These are phyloP conservation scores for Syzygium aromaticum DNA, from an alignment of 345 rosid species.

Conservation along the genomic window DNA sequence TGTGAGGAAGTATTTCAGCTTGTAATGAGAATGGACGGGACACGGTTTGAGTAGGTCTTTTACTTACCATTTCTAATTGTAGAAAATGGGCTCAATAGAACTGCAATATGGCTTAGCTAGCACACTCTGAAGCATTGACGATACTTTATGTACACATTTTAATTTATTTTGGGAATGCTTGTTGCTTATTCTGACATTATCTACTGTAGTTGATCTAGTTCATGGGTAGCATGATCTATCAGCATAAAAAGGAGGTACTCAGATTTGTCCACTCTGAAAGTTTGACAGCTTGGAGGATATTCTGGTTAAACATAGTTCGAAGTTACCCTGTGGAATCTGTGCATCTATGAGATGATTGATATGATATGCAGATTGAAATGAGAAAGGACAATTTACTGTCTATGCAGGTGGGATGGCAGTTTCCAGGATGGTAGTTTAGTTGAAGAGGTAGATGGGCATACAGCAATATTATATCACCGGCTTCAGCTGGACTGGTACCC, in stretches of 20 bases:
- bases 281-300: background rate
- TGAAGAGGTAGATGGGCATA: constrained; percentile 99
- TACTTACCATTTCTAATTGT: constrained; percentile 14
- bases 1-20: constrained; percentile 98
- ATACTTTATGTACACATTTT: background rate
- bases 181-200: background rate
- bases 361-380: background rate
- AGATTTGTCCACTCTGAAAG: background rate
- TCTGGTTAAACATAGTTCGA: background rate
- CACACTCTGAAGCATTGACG: background rate
- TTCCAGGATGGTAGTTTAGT: constrained; percentile 91
- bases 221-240: background rate
- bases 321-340: background rate
- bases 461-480: constrained; percentile 93
- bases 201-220: background rate
- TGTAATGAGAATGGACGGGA: constrained; percentile 99
- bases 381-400: background rate
- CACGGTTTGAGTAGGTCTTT: constrained; percentile 88
- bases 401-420: constrained; percentile 96
- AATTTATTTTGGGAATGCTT: background rate
- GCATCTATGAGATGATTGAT: background rate
- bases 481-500: constrained; percentile 99
- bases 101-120: background rate
- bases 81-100: background rate
- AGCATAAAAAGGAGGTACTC: background rate